Conservation (phyloP, 768 basidiomycete species). For the Tylopilus rubrobrunneus region DNA sequence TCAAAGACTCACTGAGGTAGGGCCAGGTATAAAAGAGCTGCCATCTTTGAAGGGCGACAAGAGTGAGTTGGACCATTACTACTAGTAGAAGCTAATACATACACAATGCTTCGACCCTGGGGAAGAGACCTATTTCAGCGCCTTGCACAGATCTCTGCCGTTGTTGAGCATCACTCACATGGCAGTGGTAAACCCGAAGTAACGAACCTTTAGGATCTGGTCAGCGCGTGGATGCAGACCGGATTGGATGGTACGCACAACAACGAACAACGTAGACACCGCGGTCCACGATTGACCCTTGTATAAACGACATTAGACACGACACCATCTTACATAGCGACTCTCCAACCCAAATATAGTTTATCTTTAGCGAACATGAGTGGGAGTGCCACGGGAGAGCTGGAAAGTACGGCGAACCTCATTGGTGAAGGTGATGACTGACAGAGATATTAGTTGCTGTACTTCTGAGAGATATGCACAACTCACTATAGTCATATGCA, state of each 20-base stretch:
- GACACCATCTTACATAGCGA: neutral
- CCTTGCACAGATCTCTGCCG: neutral
- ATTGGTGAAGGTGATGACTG: conserved; percentile 15
- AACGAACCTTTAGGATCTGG: conserved; percentile 17
- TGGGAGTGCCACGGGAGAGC: neutral
- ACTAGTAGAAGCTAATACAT: neutral
- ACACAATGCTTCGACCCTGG: conserved; percentile 11
- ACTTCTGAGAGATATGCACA: neutral
- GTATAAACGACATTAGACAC: neutral
- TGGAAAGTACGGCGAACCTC: conserved; percentile 11
- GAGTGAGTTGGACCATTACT: too few relatives aligned
- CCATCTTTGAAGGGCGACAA: conserved; percentile 1
- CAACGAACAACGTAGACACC: conserved; percentile 9
- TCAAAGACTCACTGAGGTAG: neutral
- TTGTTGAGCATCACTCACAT: conserved; percentile 7
- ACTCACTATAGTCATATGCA: neutral
- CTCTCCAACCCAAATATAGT: conserved; percentile 17
- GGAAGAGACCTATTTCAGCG: neutral
- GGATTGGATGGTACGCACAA: conserved; percentile 13
- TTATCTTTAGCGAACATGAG: conserved; percentile 6
- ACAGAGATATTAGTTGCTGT: neutral
- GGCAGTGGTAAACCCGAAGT: conserved; percentile 5
- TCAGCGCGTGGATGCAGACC: neutral
- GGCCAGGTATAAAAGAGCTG: conserved; percentile 14
- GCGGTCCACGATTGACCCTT: conserved; percentile 7